Conservation (phyloP, 805 yeast genomes). For the Tetrapisispora iriomotensis region DNA sequence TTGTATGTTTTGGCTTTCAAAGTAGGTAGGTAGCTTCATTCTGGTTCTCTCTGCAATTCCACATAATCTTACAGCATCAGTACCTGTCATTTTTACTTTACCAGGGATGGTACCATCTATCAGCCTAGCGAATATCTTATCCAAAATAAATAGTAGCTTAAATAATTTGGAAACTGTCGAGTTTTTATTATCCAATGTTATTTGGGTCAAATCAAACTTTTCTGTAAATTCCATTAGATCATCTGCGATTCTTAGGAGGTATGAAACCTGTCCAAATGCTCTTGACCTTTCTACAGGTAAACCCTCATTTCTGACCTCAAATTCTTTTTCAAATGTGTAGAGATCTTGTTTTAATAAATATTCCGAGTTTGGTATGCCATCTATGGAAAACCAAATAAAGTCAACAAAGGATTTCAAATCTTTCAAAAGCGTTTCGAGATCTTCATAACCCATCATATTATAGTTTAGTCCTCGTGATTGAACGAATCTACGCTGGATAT, state of each 20-base stretch:
- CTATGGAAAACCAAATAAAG: slow-evolving; percentile 55
- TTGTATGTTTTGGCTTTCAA: slow-evolving; percentile 28
- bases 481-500: slow-evolving; percentile 45
- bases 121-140: slow-evolving; percentile 32
- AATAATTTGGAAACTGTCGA: slow-evolving; percentile 31
- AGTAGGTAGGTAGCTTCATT: slow-evolving; percentile 30
- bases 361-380: slow-evolving; percentile 26
- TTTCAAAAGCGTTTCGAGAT: slow-evolving; percentile 29
- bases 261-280: slow-evolving; percentile 51
- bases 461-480: slow-evolving; percentile 32
- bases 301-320: not conserved
- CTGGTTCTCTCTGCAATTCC: slow-evolving; percentile 48
- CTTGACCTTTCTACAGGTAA: slow-evolving; percentile 12
- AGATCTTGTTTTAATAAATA: slow-evolving; percentile 9
- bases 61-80: slow-evolving; percentile 43
- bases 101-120: slow-evolving; percentile 31
- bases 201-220: slow-evolving; percentile 29
- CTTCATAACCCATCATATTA: slow-evolving; percentile 24
- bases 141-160: slow-evolving; percentile 32
- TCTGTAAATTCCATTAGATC: slow-evolving; percentile 54
- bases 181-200: slow-evolving; percentile 14
- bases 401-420: slow-evolving; percentile 43
- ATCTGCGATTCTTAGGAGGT: slow-evolving; percentile 53
- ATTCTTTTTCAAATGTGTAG: slow-evolving; percentile 1
- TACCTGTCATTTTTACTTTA: slow-evolving; percentile 31